Evolutionary conservation across 1,139 yeast species (phyloP).

Genomic region (Lodderomyces margitis): DNA sequence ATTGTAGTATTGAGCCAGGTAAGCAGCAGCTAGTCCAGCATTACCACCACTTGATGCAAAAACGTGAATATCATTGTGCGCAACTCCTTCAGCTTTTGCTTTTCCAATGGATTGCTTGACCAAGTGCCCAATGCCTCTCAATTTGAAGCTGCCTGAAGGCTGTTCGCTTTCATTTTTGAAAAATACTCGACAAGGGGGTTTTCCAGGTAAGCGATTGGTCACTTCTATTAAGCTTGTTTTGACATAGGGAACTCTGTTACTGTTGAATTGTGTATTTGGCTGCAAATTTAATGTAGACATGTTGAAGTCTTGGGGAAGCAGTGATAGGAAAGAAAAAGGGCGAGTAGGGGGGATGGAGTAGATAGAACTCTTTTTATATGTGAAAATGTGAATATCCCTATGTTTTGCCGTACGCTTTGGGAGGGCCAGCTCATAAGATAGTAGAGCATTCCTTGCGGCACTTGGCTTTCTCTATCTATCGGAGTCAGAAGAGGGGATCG

Average conservation of each 20-base stretch:
- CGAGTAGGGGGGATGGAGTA: no score
- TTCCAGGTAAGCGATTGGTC: slow-evolving; percentile 25
- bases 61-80: slow-evolving; percentile 40
- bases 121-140: slow-evolving; percentile 60
- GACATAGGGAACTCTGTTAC: slow-evolving; percentile 26
- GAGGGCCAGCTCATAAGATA: no score
- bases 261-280: slow-evolving; percentile 7
- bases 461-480: not conserved
- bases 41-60: slow-evolving; percentile 75
- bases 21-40: slow-evolving; percentile 77
- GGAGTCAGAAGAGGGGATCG: not conserved
- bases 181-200: slow-evolving; percentile 47
- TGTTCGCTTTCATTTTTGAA: slow-evolving; percentile 66
- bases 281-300: slow-evolving; percentile 16
- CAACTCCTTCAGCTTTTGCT: slow-evolving; percentile 11
- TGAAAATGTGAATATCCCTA: no score
- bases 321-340: not conserved
- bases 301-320: slow-evolving; percentile 15
- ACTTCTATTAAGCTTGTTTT: slow-evolving; percentile 45
- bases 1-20: slow-evolving; percentile 46
- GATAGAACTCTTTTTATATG: no score
- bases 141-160: slow-evolving; percentile 72
- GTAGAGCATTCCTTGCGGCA: not conserved
- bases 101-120: slow-evolving; percentile 29
- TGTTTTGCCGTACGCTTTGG: no score